Evolutionary conservation across 176 grass and related monocot genomes (phyloP).

Genomic region (Hsuehochloa calcarea): DNA sequence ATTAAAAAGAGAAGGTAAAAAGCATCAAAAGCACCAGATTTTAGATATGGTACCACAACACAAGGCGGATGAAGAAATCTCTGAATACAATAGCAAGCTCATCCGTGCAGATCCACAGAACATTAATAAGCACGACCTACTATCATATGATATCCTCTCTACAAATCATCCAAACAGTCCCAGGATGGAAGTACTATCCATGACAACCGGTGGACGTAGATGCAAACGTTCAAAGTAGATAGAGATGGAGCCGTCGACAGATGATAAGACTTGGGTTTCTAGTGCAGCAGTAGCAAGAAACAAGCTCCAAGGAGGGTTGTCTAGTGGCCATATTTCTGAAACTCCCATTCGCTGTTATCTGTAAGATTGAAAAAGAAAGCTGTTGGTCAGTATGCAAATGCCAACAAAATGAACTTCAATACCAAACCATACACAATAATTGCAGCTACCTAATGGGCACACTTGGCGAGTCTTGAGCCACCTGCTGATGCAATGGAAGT

Average conservation of each 20-base stretch:
- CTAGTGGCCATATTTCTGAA: conserved; percentile 99
- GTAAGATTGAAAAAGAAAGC: conserved; percentile 10
- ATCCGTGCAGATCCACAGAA: not conserved
- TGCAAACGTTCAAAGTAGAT: conserved; percentile 29
- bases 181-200: not conserved
- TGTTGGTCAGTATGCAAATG: not conserved
- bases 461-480: conserved; percentile 99
- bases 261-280: not conserved
- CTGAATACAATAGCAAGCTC: conserved; percentile 9
- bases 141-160: not conserved
- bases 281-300: conserved; percentile 8
- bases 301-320: not conserved
- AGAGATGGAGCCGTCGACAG: not conserved
- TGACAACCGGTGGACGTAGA: not conserved
- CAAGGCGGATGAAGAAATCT: not conserved
- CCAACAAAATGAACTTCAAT: not conserved
- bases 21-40: not conserved
- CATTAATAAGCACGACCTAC: not conserved
- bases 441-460: conserved; percentile 78
- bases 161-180: conserved; percentile 23
- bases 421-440: not conserved
- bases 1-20: not conserved
- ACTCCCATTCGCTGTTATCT: conserved; percentile 99
- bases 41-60: conserved; percentile 4
- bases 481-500: conserved; percentile 99